These are phyloP conservation scores for Penicillium griseofulvum DNA, from an alignment of 2,329 filamentous ascomycete genomes.

Conservation along the genomic window DNA sequence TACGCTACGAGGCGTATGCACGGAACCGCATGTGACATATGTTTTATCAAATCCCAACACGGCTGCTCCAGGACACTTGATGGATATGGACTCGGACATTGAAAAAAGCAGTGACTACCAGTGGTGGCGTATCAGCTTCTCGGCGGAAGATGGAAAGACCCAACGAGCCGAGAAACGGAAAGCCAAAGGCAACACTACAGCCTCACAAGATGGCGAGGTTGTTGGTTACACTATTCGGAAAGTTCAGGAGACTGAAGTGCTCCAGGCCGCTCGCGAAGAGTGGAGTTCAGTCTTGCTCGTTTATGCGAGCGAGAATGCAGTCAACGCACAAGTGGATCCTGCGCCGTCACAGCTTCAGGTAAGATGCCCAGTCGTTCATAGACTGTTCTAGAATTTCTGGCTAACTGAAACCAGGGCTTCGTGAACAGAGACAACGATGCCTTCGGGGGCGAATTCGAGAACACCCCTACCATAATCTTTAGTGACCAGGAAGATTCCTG, in stretches of 20 bases:
- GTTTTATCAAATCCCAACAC: constrained; percentile 45
- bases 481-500: constrained; percentile 7
- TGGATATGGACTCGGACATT: constrained; percentile 30
- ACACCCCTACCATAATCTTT: constrained; percentile 12
- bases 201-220: constrained; percentile 32
- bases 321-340: constrained; percentile 33
- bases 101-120: constrained; percentile 40
- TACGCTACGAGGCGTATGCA: constrained; percentile 58
- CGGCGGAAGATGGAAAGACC: constrained; percentile 42
- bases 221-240: constrained; percentile 42
- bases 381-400: background rate
- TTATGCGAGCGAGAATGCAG: constrained; percentile 55
- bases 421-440: constrained; percentile 50
- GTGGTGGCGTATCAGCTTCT: constrained; percentile 58
- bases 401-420: constrained; percentile 41
- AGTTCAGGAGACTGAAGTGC: constrained; percentile 54
- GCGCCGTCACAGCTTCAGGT: constrained; percentile 41
- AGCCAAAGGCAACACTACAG: constrained; percentile 14
- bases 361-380: constrained; percentile 9
- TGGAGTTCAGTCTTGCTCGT: constrained; percentile 55
- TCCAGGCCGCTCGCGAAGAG: constrained; percentile 54
- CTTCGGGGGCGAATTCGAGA: constrained; percentile 39
- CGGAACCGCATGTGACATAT: constrained; percentile 57
- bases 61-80: constrained; percentile 23
- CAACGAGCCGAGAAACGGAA: constrained; percentile 29